Percentiles rank a stretch among this genome's conserved stretches.
phyloP scores from a whole-genome alignment of 2,329 filamentous ascomycete genomes.

The Ceratocystis ficicola region DNA sequence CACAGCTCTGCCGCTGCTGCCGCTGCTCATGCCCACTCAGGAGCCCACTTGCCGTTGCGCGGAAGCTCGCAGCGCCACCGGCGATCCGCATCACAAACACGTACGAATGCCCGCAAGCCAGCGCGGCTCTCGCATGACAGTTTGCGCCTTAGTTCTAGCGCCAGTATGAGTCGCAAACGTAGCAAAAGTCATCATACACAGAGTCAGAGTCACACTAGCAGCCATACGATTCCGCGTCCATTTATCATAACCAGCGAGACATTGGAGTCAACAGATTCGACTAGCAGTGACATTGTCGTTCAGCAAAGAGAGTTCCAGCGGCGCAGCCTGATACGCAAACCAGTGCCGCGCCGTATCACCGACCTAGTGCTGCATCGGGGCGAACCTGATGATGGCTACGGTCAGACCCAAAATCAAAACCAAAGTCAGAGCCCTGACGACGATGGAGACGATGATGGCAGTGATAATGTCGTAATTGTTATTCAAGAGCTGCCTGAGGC shows the following conservation, averaged over 20 bases:
- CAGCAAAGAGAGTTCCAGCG: slow-evolving; percentile 10
- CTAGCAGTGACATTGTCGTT: slow-evolving; percentile 16
- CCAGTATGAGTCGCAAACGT: background rate
- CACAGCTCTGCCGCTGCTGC: slow-evolving; percentile 1
- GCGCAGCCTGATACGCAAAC: slow-evolving; percentile 9
- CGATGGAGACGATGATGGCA: background rate
- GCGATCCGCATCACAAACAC: slow-evolving; percentile 3
- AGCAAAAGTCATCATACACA: background rate
- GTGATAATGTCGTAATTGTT: slow-evolving; percentile 13
- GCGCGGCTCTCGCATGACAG: slow-evolving; percentile 12
- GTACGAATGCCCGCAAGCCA: background rate
- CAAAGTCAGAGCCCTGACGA: background rate
- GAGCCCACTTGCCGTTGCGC: slow-evolving; percentile 9
- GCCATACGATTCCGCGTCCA: background rate
- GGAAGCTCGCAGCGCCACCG: slow-evolving; percentile 4
- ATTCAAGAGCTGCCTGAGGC: slow-evolving; percentile 5
- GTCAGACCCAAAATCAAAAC: background rate
- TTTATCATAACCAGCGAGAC: slow-evolving; percentile 7
- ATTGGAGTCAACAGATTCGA: background rate
- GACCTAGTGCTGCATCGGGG: slow-evolving; percentile 4
- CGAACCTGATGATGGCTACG: background rate
- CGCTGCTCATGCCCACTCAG: slow-evolving; percentile 14
- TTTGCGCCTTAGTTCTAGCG: background rate
- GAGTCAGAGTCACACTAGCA: background rate
- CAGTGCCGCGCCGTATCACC: slow-evolving; percentile 1